Base-by-base conservation (phyloP, 352 stramenopile species). In the Phytophthora cryptogea region DNA sequence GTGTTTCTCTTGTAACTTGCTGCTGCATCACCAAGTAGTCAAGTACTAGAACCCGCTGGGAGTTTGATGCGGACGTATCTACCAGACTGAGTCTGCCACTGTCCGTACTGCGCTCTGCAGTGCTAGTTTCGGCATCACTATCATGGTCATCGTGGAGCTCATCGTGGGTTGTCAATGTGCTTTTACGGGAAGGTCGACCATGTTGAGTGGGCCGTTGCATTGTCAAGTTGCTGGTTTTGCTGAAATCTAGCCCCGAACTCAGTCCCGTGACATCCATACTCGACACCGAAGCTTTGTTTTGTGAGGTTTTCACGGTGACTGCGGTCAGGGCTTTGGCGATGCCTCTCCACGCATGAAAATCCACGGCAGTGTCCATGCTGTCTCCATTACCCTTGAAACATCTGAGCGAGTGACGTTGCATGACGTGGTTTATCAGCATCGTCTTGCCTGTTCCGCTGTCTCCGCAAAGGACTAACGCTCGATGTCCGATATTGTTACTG, bases 371-470 rank as follows among this genome's bases (percentile, higher is more conserved):
- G 40, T 90, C 80, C 17, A 90, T 72, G 6, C 78, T 75, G 26
- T 90, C 78, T 0, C 78, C 78, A 11, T 45, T 68, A 1, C 80
- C 80, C 53, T 86, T 82, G 40, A 80, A 90, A 44, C 76, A 86
- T 5, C 68, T 60, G 3, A 78, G 40, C 11, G 83, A 75, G 28
- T 72, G 64, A 28, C 80, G 66, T 9, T 80, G 61, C n/a, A 80
- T 48, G 13, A 86, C 79, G 27, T 90, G 77, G 4, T 77, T 74
- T 2, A 88, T 42, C 6, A 90, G 47, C 80, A 88, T 90, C 0
- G 80, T 87, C 43, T 90, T 90, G 2, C 80, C 80, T 0, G 78
- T 86, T 3, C 80, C 80, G 10, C 68, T 87, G 14, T 88, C 78
- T 0, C 80, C 80, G 0, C 69, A 83, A 49, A 90, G 67, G 16